Percentiles rank a stretch among this genome's conserved stretches.
Conservation (phyloP, 202 grass and related monocot genomes). For the Musa balbisiana region DNA sequence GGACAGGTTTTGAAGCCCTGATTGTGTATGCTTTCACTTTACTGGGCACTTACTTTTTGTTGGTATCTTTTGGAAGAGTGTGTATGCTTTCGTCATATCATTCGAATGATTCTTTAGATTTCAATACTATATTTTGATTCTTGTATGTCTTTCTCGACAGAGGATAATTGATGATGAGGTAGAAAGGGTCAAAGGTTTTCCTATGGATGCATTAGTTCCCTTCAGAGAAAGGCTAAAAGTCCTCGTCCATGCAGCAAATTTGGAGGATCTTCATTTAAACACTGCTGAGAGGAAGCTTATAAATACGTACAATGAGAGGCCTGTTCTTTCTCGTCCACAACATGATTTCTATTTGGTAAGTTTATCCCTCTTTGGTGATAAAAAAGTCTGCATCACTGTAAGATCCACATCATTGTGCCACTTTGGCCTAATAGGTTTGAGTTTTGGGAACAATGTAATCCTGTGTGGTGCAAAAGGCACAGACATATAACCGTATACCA, state of each 20-base stretch:
- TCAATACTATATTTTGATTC: background rate
- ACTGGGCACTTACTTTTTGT: background rate
- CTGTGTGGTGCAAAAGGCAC: background rate
- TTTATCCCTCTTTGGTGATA: background rate
- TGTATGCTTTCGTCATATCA: background rate
- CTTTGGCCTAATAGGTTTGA: background rate
- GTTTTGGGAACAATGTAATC: background rate
- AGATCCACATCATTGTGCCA: background rate
- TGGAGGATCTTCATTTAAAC: constrained; percentile 24
- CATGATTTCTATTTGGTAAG: constrained; percentile 15
- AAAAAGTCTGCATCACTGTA: background rate
- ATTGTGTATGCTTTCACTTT: background rate
- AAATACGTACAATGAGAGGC: constrained; percentile 19
- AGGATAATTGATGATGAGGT: constrained; percentile 22
- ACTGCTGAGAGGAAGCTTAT: constrained; percentile 14
- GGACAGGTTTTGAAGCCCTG: no score
- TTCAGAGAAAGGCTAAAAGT: constrained; percentile 22
- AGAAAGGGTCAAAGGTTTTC: constrained; percentile 18
- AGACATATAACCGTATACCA: no score
- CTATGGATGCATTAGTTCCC: constrained; percentile 10
- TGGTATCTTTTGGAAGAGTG: background rate
- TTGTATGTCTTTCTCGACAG: background rate
- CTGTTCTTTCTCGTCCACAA: constrained; percentile 22
- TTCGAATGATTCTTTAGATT: background rate
- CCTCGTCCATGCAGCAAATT: constrained; percentile 9